A percentile compares a stretch with the other conserved stretches of the same genome.
Conservation (phyloP, 1,284 basidiomycete genomes). For the Albatrellus sp. region DNA sequence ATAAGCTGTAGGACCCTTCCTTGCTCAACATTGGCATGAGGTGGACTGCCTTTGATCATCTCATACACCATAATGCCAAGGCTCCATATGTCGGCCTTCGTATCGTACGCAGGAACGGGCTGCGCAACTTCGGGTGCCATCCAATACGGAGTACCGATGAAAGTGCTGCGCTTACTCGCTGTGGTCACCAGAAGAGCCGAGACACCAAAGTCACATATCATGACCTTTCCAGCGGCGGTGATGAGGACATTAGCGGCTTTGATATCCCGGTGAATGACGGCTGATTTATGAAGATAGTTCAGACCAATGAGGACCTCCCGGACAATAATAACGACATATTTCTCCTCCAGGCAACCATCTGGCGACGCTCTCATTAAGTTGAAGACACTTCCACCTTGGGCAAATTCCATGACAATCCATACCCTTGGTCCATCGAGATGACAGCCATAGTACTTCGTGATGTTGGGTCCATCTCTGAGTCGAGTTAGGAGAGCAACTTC, state of each 20-base stretch:
- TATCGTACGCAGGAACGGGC: constrained; percentile 80
- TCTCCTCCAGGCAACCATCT: constrained; percentile 79
- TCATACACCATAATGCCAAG: constrained; percentile 92
- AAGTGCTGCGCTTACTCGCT: constrained; percentile 85
- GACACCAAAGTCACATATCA: constrained; percentile 95
- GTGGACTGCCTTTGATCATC: constrained; percentile 90
- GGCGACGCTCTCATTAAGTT: constrained; percentile 81
- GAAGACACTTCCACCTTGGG: constrained; percentile 89
- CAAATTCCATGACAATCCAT: constrained; percentile 99
- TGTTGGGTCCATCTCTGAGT: constrained; percentile 79
- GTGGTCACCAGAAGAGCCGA: constrained; percentile 83
- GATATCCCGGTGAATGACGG: constrained; percentile 94
- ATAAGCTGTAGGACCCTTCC: constrained; percentile 89
- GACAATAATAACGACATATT: constrained; percentile 79
- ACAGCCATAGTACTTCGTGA: constrained; percentile 95
- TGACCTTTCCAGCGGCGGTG: constrained; percentile 76
- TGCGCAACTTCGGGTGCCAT: constrained; percentile 98
- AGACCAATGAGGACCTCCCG: constrained; percentile 84
- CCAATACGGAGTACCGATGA: constrained; percentile 96
- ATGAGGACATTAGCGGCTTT: constrained; percentile 95
- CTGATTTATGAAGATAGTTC: constrained; percentile 81
- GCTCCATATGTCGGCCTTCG: constrained; percentile 95
- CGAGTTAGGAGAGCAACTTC: constrained; percentile 91
- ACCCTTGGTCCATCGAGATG: constrained; percentile 89
- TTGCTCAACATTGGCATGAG: constrained; percentile 72